Percentiles rank a stretch among this genome's conserved stretches.
Evolutionary conservation across 352 stramenopile species (phyloP).

Genomic region (Blastocystis hominis): DNA sequence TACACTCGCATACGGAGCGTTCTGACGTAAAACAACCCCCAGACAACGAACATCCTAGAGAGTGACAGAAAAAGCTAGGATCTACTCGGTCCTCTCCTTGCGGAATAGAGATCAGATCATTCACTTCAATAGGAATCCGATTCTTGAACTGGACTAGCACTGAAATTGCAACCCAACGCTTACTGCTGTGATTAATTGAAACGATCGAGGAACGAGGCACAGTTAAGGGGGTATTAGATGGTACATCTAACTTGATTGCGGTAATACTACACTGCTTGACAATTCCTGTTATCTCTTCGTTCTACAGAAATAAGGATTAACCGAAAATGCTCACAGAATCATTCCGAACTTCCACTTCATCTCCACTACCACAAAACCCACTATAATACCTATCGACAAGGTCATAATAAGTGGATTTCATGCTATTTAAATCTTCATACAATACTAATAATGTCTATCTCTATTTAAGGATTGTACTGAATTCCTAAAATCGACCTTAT

Average conservation of each 20-base stretch:
- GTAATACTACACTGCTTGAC: conserved; percentile 40
- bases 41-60: conserved; percentile 49
- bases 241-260: not conserved
- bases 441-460: not conserved
- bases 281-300: not conserved
- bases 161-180: not conserved
- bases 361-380: conserved; percentile 37
- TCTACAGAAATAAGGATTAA: not conserved
- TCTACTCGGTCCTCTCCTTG: conserved; percentile 43
- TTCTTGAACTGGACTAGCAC: conserved; percentile 47
- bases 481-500: not conserved
- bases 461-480: not conserved
- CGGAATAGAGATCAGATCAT: conserved; percentile 28
- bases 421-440: not conserved
- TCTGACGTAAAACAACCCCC: conserved; percentile 4
- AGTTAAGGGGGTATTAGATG: not conserved
- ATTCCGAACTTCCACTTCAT: not conserved
- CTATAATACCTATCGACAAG: conserved; percentile 31
- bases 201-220: conserved; percentile 36
- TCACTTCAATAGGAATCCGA: conserved; percentile 25
- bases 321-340: not conserved
- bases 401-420: conserved; percentile 54
- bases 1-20: conserved; percentile 20
- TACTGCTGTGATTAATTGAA: conserved; percentile 29
- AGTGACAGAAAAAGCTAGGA: too few species aligned